Evolutionary conservation across 2,329 filamentous ascomycete species (phyloP).

Genomic region (Ustulina deusta): DNA sequence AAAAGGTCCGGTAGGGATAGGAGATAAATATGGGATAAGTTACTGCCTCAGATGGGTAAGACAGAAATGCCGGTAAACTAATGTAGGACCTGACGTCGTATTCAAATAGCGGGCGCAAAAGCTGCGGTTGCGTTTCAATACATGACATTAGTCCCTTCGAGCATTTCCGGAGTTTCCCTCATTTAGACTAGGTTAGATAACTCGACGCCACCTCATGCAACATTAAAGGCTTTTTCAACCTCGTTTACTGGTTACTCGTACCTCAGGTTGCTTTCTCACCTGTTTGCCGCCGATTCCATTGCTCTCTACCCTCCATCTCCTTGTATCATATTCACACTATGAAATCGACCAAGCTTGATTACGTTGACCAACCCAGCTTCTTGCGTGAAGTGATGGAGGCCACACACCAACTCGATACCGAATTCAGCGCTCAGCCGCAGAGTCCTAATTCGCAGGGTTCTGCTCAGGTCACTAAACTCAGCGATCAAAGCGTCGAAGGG

Average conservation of each 20-base stretch:
- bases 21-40: background rate
- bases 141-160: background rate
- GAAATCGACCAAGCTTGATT: background rate
- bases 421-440: constrained; percentile 2
- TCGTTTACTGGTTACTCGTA: background rate
- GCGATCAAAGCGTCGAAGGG: too few species aligned
- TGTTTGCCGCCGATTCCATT: background rate
- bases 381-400: background rate
- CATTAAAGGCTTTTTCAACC: background rate
- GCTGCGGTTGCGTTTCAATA: background rate
- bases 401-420: background rate
- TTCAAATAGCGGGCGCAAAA: background rate
- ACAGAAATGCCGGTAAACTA: background rate
- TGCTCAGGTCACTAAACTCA: background rate
- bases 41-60: background rate
- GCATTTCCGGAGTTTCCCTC: constrained; percentile 12
- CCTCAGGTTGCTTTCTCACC: background rate
- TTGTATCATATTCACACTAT: background rate
- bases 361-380: background rate
- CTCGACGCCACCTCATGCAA: constrained; percentile 1
- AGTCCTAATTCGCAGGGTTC: background rate
- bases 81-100: background rate
- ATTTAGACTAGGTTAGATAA: constrained; percentile 19
- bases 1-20: background rate
- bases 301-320: background rate